Evolutionary conservation across 495 filamentous ascomycete genomes (phyloP).

Genomic region (Tuber calosporum): DNA sequence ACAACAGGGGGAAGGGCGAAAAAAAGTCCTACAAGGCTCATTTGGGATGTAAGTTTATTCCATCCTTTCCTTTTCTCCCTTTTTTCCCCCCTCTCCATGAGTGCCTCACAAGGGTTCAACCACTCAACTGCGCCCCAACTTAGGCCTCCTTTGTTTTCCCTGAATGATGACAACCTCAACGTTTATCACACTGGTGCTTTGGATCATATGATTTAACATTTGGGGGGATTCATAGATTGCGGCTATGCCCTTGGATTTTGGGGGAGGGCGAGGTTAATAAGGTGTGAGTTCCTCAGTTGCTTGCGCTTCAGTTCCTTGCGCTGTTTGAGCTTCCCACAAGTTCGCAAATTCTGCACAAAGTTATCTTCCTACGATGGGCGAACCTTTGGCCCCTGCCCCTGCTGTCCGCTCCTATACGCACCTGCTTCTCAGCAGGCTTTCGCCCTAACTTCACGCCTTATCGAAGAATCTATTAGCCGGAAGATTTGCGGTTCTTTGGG

Average conservation of each 20-base stretch:
- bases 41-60: too few relatives aligned
- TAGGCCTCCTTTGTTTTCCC: too few relatives aligned
- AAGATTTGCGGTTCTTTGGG: not conserved
- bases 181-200: too few relatives aligned
- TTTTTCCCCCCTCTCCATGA: too few relatives aligned
- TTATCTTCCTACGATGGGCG: not conserved
- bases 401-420: not conserved
- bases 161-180: too few relatives aligned
- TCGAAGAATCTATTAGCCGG: not conserved
- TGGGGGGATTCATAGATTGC: not conserved
- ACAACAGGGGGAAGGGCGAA: too few relatives aligned
- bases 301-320: too few relatives aligned
- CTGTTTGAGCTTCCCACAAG: not conserved
- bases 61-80: too few relatives aligned
- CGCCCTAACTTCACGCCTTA: not conserved
- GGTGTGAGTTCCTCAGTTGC: not conserved
- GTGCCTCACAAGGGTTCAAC: too few relatives aligned
- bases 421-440: not conserved
- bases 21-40: too few relatives aligned
- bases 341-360: not conserved
- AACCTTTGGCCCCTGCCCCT: not conserved
- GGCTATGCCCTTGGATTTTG: not conserved
- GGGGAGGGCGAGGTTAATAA: not conserved
- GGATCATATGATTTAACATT: too few relatives aligned
- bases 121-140: too few relatives aligned